phyloP scores from a whole-genome alignment of 2,329 filamentous ascomycete genomes.

The Xylaria sp. region DNA sequence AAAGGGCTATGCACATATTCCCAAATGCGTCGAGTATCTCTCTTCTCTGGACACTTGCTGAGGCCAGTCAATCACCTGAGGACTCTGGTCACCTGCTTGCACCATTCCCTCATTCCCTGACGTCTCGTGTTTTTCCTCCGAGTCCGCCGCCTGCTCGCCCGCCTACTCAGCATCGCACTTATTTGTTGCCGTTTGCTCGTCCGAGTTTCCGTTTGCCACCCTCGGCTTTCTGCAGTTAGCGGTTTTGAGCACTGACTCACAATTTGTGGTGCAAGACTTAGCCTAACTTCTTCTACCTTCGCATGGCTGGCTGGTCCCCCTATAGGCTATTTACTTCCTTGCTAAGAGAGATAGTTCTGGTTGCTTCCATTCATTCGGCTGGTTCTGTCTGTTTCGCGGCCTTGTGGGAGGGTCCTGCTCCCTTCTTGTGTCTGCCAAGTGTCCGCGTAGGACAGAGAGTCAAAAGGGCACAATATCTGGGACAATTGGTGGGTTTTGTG shows the following conservation, averaged over 20 bases:
- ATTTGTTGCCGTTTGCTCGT: constrained; percentile 6
- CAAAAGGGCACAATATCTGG: constrained; percentile 2
- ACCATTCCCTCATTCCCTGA: constrained; percentile 16
- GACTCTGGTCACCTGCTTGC: constrained; percentile 31
- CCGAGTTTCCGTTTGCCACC: constrained; percentile 18
- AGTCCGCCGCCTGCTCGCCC: constrained; percentile 5
- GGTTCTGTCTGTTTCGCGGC: background rate
- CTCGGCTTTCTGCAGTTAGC: constrained; percentile 9
- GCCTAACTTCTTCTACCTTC: constrained; percentile 6
- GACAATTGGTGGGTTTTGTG: constrained; percentile 17
- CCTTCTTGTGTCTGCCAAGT: background rate
- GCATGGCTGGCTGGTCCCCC: background rate
- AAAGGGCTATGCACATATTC: background rate
- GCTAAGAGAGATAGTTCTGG: background rate
- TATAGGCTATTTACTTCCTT: background rate
- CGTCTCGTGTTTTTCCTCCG: constrained; percentile 19
- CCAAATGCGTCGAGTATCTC: constrained; percentile 4
- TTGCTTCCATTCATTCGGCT: background rate
- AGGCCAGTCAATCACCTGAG: constrained; percentile 26
- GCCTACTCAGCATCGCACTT: constrained; percentile 1
- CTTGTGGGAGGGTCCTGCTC: background rate
- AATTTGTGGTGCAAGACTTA: background rate
- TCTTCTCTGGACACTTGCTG: background rate
- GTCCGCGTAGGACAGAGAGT: background rate
- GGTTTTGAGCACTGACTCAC: constrained; percentile 6